These are phyloP conservation scores for Gynostemma pentaphyllum DNA, from an alignment of 306 rosid genomes.

Conservation along the genomic window DNA sequence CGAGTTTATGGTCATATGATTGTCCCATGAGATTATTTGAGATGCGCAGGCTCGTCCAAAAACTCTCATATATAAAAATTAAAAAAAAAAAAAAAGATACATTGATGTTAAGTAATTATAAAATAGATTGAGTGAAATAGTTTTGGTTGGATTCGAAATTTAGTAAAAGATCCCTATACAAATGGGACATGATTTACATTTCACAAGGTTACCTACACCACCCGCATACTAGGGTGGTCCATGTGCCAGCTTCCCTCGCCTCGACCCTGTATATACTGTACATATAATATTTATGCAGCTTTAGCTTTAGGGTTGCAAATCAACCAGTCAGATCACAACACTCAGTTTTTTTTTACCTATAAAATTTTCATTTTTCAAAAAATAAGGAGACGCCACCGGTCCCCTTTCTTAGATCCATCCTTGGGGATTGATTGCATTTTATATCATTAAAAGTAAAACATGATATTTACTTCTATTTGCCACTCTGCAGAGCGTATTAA, in stretches of 20 bases:
- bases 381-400: too few relatives aligned
- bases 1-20: too few relatives aligned
- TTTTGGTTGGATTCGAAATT: slow-evolving; percentile 11
- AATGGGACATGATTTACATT: slow-evolving; percentile 7
- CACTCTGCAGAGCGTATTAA: slow-evolving; percentile 40
- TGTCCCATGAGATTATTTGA: too few relatives aligned
- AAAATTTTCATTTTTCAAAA: too few relatives aligned
- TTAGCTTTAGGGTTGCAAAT: neutral
- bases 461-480: neutral
- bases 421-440: slow-evolving; percentile 5
- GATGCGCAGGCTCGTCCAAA: too few relatives aligned
- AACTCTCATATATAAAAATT: too few relatives aligned
- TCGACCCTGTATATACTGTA: neutral
- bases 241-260: neutral
- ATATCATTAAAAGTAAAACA: neutral
- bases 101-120: too few relatives aligned
- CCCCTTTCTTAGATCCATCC: too few relatives aligned
- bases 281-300: neutral
- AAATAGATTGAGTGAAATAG: neutral
- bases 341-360: too few relatives aligned
- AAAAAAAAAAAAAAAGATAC: too few relatives aligned
- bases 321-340: neutral
- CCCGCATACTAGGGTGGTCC: slow-evolving; percentile 3
- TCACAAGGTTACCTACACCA: slow-evolving; percentile 5
- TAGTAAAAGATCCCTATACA: slow-evolving; percentile 10